Base-by-base conservation (phyloP, 2,329 filamentous ascomycete species). In the Harringtonia lauricola region DNA sequence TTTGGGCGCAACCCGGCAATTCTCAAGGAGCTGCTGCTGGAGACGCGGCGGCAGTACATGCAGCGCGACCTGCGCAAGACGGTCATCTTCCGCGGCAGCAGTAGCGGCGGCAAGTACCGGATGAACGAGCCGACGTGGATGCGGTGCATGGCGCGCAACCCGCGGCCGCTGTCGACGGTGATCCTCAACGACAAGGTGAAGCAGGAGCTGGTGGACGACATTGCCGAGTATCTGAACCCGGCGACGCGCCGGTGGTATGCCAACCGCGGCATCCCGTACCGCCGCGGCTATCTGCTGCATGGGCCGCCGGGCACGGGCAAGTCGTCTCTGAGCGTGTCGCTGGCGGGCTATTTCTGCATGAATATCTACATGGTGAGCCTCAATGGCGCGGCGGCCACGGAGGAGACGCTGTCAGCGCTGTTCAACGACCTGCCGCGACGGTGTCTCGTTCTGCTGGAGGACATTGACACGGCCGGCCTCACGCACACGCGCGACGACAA, bases 221-320 rank as follows among this genome's bases (percentile, higher is more conserved):
- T 80, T 28, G 66, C 65, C 22, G 76, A 82, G 52, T 83, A 83
- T 53, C 69, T 83, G 30, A 66, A 76, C 48, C 77, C 77, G 0
- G 61, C 66, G 13, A 82, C 79, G 0, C 68, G 74, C 36, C 70
- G 79, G n/a, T 94, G 86, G 86, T 94, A 95, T 57, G 72, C 81
- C 0, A 83, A 86, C 51, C 74, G 86, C 8, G 87, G 87, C 1
- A 90, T 94, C 26, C 87, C 88, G 0, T 94, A 94, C 58, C 76
- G 87, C 14, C 73, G 87, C 5, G 88, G 87, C 0, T 94, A 92
- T 55, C 72, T 94, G 0, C 76, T 94, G 15, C 70, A 89, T 50
- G 87, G 87, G 0, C 85, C 86, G 0, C 85, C 85, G 0, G 85
- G 86, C 1, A 89, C 84, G 0, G 85, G 86, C 14, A 92, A 90